Evolutionary conservation across 108 stramenopile species (phyloP).

Genomic region (Mediolabrus comicus): DNA sequence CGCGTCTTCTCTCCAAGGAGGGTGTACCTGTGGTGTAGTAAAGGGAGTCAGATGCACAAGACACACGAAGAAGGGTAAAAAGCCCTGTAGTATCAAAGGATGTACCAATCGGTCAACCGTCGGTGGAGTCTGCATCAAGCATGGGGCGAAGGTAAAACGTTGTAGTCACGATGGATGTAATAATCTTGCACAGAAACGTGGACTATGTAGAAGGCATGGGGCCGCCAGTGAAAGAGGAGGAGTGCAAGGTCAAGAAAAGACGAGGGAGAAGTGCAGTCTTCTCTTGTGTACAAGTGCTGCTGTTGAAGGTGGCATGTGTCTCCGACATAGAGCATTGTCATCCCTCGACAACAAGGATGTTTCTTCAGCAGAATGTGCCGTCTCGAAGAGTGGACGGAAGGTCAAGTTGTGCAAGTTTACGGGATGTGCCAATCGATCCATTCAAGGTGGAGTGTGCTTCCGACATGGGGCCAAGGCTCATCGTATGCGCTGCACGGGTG

Average conservation of each 20-base stretch:
- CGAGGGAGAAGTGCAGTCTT: not conserved
- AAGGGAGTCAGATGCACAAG: not conserved
- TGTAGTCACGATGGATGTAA: not conserved
- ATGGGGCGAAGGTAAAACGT: not conserved
- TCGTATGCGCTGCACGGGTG: not conserved
- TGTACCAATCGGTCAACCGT: not conserved
- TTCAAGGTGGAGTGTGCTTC: not conserved
- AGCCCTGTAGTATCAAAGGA: not conserved
- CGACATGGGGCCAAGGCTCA: not conserved
- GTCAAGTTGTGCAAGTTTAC: not conserved
- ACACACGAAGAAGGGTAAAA: not conserved
- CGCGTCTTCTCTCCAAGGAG: not conserved
- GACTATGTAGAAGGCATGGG: not conserved
- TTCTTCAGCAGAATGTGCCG: not conserved
- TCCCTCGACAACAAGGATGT: not conserved
- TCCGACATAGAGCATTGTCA: not conserved
- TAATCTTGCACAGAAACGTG: not conserved
- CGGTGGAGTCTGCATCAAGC: not conserved
- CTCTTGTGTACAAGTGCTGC: not conserved
- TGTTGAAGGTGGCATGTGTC: not conserved
- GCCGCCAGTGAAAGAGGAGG: not conserved
- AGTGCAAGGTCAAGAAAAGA: not conserved
- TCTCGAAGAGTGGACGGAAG: not conserved
- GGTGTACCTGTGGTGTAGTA: not conserved
- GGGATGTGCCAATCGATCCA: not conserved